phyloP scores from a whole-genome alignment of 2,329 filamentous ascomycete species.

The Cladosporium sp. region DNA sequence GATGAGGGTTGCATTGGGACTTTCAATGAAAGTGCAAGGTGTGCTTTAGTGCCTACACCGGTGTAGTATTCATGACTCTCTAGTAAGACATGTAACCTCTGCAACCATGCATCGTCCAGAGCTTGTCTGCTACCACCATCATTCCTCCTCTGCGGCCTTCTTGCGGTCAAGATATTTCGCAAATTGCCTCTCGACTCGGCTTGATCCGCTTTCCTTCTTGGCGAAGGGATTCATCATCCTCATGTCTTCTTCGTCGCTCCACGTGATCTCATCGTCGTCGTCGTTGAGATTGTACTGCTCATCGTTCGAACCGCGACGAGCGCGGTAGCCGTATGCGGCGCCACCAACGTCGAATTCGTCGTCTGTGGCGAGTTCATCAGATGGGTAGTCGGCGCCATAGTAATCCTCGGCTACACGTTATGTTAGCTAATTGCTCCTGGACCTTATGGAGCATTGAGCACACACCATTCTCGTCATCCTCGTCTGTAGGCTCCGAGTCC shows the following conservation, averaged over 20 bases:
- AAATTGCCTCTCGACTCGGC: slow-evolving; percentile 18
- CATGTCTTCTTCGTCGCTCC: slow-evolving; percentile 19
- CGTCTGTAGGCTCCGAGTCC: slow-evolving; percentile 49
- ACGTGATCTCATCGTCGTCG: slow-evolving; percentile 21
- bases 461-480: slow-evolving; percentile 54
- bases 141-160: slow-evolving; percentile 6
- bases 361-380: slow-evolving; percentile 71
- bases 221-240: slow-evolving; percentile 29
- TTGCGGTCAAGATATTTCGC: slow-evolving; percentile 18
- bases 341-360: slow-evolving; percentile 53
- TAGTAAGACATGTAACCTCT: too few species aligned
- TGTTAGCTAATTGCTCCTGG: slow-evolving; percentile 9
- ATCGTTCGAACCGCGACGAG: slow-evolving; percentile 34
- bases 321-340: slow-evolving; percentile 38
- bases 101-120: too few species aligned
- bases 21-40: too few species aligned
- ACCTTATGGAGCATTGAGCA: slow-evolving; percentile 16
- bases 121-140: neutral
- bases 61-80: too few species aligned
- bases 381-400: slow-evolving; percentile 75
- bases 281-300: slow-evolving; percentile 35
- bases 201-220: slow-evolving; percentile 16
- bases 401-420: slow-evolving; percentile 60
- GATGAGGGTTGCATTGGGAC: too few species aligned
- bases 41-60: too few species aligned